Evolutionary conservation across 2,329 filamentous ascomycete species (phyloP), one percentile per base, ranked within the genome.

Genomic region (Meredithiella fracta): DNA sequence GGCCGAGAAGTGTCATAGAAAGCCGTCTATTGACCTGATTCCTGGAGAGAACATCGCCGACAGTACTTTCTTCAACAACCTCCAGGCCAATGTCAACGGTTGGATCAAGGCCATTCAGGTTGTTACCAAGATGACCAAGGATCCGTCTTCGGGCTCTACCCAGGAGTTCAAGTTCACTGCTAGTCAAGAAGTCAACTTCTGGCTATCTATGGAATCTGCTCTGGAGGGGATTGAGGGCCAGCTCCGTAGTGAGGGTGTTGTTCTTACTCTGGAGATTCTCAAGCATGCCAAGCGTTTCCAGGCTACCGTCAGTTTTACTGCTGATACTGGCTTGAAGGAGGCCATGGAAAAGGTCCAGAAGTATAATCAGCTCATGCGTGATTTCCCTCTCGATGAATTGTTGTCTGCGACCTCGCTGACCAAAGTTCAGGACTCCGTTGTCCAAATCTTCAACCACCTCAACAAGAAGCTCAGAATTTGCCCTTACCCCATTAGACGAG

Each of bases 41-140:
- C 84, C 88, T 1, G 64, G 78, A 7, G 70, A 78, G 9, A 76
- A 94, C n/a, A 73, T 96, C 34, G 82, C 87, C 58, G 92, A 96
- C 69, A 95, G 87, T 64, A 81, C 82, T 9, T 94, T 98, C 62
- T 82, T 96, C 64, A 98, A 98, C 69, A 89, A 85, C 62, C 74
- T 99, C 38, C 92, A 97, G 67, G 84, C 86, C 53, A 92, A 84
- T 51, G 92, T 97, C 59, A 98, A 97, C 67, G 83, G 84, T 60
- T 99, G 92, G 92, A 98, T 98, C 71, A 94, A 94, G 71, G 94
- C 91, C 9, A 98, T 99, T 61, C 91, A 96, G 67, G 84, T 85
- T 51, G 94, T 96, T 62, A 98, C 92, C 40, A 94, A 94, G 70
- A 85, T 95, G 73, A 87, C 88, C 42, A 82, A 89, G 64, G 92